phyloP scores from a whole-genome alignment of 176 grass and related monocot species.

The Luzula sylvatica region DNA sequence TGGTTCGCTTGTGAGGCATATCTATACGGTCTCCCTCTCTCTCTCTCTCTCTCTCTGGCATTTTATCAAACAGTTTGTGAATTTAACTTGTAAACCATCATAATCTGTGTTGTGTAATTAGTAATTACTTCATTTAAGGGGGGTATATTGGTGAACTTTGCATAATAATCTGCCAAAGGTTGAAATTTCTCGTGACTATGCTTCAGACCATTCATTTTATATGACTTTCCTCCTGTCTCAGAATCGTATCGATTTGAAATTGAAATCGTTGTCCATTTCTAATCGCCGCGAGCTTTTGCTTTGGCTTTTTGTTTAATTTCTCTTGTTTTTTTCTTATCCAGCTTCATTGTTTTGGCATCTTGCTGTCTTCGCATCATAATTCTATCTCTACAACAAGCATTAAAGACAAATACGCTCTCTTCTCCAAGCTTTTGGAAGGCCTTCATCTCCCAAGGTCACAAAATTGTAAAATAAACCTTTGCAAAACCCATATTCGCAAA shows the following conservation, averaged over 20 bases:
- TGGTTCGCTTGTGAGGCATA: constrained; percentile 57
- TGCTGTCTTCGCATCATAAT: constrained; percentile 47
- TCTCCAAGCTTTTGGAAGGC: constrained; percentile 61
- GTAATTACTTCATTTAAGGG: too few relatives aligned
- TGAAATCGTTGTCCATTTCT: too few relatives aligned
- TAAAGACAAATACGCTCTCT: constrained; percentile 50
- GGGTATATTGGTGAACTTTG: too few relatives aligned
- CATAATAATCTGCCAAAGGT: too few relatives aligned
- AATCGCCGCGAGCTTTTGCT: constrained; percentile 6
- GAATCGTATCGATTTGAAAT: too few relatives aligned
- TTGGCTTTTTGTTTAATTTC: constrained; percentile 18
- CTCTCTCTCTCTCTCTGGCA: not conserved
- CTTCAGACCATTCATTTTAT: too few relatives aligned
- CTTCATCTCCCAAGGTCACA: constrained; percentile 76
- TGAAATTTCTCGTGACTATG: too few relatives aligned
- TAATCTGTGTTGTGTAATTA: too few relatives aligned
- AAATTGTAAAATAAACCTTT: constrained; percentile 7
- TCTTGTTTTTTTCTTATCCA: constrained; percentile 30
- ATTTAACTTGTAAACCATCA: too few relatives aligned
- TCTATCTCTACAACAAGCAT: constrained; percentile 43
- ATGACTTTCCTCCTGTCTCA: too few relatives aligned
- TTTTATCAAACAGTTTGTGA: not conserved
- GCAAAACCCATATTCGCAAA: constrained; percentile 3
- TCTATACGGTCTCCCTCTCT: constrained; percentile 42
- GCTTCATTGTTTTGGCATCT: constrained; percentile 72